These are phyloP conservation scores for Melocanna baccifera DNA, from an alignment of 176 grass and related monocot species.

Conservation along the genomic window DNA sequence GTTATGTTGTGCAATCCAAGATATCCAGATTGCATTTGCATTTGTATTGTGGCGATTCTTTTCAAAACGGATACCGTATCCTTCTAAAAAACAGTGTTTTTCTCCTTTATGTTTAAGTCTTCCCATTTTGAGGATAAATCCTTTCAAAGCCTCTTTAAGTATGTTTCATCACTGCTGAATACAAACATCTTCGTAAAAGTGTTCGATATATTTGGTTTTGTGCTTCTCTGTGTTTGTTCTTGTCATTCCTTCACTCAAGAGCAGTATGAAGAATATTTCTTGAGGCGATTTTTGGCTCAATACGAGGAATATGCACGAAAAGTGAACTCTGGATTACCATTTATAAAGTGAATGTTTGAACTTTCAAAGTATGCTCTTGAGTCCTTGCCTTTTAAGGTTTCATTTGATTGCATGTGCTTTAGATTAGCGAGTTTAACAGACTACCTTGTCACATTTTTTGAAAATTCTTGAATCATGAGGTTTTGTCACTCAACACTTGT, in stretches of 20 bases:
- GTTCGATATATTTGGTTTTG: too few relatives aligned
- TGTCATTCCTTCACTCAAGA: too few relatives aligned
- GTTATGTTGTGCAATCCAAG: constrained; percentile 95
- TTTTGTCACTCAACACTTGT: constrained; percentile 4
- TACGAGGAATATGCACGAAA: too few relatives aligned
- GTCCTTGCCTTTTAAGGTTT: not conserved
- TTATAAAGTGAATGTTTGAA: constrained; percentile 62
- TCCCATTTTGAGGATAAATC: too few relatives aligned
- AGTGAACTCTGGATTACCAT: too few relatives aligned
- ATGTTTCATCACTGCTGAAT: too few relatives aligned
- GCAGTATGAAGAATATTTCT: too few relatives aligned
- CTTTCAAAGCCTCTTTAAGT: too few relatives aligned
- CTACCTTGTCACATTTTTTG: not conserved
- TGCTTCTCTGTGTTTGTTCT: too few relatives aligned
- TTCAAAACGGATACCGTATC: constrained; percentile 84
- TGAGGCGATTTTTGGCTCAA: too few relatives aligned
- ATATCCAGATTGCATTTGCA: constrained; percentile 55
- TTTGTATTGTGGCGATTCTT: constrained; percentile 82
- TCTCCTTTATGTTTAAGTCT: too few relatives aligned
- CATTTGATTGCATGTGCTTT: constrained; percentile 17
- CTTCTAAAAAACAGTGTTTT: constrained; percentile 35
- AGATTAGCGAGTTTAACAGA: not conserved
- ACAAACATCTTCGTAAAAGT: too few relatives aligned
- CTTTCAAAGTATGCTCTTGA: constrained; percentile 32
- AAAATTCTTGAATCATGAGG: not conserved